Evolutionary conservation across 345 rosid genomes (phyloP).

Genomic region (Eucalyptus regnans): DNA sequence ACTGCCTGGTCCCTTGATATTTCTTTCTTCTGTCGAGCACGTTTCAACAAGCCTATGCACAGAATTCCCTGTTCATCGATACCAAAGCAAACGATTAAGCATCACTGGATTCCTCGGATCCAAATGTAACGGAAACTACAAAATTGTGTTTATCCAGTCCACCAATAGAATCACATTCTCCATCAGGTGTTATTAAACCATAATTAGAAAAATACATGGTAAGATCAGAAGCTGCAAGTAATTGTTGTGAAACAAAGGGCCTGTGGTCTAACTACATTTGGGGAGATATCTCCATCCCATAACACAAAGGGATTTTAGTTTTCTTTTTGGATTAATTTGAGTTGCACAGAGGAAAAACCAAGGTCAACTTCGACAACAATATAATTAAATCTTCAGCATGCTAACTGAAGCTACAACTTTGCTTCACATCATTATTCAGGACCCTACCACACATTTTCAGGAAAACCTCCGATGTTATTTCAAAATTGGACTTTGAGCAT

Average conservation of each 20-base stretch:
- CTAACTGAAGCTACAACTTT: not conserved
- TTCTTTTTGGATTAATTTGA: not conserved
- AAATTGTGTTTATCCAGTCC: not conserved
- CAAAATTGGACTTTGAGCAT: not conserved
- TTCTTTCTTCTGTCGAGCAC: slow-evolving; percentile 57
- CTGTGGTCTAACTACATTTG: not conserved
- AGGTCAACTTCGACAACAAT: not conserved
- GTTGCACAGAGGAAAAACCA: not conserved
- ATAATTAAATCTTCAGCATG: not conserved
- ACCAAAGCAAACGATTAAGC: not conserved
- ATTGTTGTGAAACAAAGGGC: not conserved
- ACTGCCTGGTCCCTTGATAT: slow-evolving; percentile 72
- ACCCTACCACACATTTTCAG: not conserved
- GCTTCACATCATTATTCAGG: not conserved
- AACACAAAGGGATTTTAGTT: not conserved
- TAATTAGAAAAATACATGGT: not conserved
- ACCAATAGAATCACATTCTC: not conserved
- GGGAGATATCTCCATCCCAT: not conserved
- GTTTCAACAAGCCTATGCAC: slow-evolving; percentile 85
- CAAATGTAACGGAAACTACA: not conserved
- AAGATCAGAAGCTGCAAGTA: not conserved
- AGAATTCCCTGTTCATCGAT: slow-evolving; percentile 45
- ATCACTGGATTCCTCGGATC: not conserved
- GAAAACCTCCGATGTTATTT: not conserved
- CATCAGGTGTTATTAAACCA: not conserved